A percentile compares a stretch with the other conserved stretches of the same genome.
Conservation (phyloP, 805 yeast genomes). For the Yamadazyma olivae region DNA sequence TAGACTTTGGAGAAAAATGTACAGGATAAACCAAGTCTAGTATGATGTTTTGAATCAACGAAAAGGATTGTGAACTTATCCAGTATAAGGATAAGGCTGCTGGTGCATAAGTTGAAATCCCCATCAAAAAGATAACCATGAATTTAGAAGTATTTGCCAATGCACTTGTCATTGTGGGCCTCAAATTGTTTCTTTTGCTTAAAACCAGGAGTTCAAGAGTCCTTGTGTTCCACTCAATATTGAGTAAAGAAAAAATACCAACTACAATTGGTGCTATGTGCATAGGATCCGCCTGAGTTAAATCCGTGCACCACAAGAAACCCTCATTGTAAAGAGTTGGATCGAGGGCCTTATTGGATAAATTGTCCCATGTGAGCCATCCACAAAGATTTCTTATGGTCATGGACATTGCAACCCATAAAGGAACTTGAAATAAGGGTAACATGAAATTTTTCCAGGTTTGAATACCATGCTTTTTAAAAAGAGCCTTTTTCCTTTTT, state of each 20-base stretch:
- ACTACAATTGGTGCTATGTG: slow-evolving; percentile 66
- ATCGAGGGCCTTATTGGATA: slow-evolving; percentile 47
- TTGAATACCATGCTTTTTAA: slow-evolving; percentile 64
- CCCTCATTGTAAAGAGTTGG: slow-evolving; percentile 51
- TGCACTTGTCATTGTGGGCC: slow-evolving; percentile 61
- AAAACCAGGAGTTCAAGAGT: slow-evolving; percentile 54
- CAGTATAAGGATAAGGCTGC: slow-evolving; percentile 81
- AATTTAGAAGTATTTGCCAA: slow-evolving; percentile 69
- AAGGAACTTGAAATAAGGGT: slow-evolving; percentile 81
- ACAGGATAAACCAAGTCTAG: slow-evolving; percentile 68
- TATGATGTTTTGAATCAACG: slow-evolving; percentile 70
- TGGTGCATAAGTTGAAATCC: slow-evolving; percentile 83
- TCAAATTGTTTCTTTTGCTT: slow-evolving; percentile 37
- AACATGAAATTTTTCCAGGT: slow-evolving; percentile 74
- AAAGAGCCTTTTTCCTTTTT: slow-evolving; percentile 69
- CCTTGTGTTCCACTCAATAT: slow-evolving; percentile 77
- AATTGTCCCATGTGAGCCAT: slow-evolving; percentile 46
- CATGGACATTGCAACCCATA: slow-evolving; percentile 78
- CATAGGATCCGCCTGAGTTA: slow-evolving; percentile 59
- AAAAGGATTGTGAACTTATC: slow-evolving; percentile 80
- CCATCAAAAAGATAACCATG: slow-evolving; percentile 77
- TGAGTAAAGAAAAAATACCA: slow-evolving; percentile 69
- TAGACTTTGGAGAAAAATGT: slow-evolving; percentile 38
- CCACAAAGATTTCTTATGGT: slow-evolving; percentile 78
- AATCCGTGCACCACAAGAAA: slow-evolving; percentile 57